A percentile compares a stretch with the other conserved stretches of the same genome.
phyloP scores from a whole-genome alignment of 164 flowering plant genomes.

The Cinnamomum chago region DNA sequence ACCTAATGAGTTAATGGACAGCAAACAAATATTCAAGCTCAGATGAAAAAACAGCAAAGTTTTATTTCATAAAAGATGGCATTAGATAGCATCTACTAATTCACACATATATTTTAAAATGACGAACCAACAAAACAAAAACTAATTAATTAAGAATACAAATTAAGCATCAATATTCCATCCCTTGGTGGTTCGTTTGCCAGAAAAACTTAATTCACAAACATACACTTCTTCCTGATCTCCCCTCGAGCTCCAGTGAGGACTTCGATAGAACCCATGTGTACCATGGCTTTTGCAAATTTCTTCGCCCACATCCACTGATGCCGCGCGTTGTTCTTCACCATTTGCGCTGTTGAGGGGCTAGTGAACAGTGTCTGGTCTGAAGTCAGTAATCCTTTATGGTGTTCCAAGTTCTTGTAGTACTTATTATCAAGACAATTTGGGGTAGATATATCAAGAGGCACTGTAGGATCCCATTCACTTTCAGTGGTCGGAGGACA shows the following conservation, averaged over 20 bases:
- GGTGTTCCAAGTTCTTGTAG: slow-evolving; percentile 2
- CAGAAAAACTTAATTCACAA: slow-evolving; percentile 8
- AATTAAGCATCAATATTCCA: no score
- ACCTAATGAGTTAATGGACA: no score
- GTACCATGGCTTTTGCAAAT: slow-evolving; percentile 4
- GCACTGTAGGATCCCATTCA: not conserved
- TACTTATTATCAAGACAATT: slow-evolving; percentile 2
- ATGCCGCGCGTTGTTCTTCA: slow-evolving; percentile 1
- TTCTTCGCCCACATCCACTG: slow-evolving; percentile 26
- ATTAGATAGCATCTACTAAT: not conserved
- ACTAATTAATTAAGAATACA: no score
- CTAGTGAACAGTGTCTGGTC: slow-evolving; percentile 1
- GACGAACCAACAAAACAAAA: no score
- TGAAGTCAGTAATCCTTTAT: slow-evolving; percentile 1
- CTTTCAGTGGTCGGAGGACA: not conserved
- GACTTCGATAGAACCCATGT: slow-evolving; percentile 6
- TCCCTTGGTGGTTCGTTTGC: not conserved
- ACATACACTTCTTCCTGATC: slow-evolving; percentile 5
- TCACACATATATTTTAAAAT: not conserved
- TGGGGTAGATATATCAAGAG: not conserved
- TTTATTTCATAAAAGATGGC: no score
- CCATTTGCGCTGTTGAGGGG: not conserved
- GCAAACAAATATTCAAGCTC: no score
- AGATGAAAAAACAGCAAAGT: no score
- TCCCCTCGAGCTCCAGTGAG: slow-evolving; percentile 3